Conservation (phyloP, 352 stramenopile species). For the Aphanomyces euteiches region DNA sequence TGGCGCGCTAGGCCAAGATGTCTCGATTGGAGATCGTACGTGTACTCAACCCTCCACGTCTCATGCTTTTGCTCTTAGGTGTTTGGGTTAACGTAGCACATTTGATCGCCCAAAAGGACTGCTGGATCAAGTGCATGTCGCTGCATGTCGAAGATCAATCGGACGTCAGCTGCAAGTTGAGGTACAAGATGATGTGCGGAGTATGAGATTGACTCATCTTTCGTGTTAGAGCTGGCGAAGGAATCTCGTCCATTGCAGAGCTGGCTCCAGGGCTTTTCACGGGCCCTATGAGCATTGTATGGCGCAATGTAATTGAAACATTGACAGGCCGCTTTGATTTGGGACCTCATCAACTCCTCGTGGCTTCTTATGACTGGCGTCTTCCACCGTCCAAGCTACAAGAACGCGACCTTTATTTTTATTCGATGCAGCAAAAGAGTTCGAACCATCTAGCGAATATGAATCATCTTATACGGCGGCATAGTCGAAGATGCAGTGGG, state of each 20-base stretch:
- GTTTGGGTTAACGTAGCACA: slow-evolving; percentile 72
- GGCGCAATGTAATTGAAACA: slow-evolving; percentile 59
- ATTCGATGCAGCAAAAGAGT: slow-evolving; percentile 69
- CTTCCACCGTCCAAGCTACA: slow-evolving; percentile 68
- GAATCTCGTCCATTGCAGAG: slow-evolving; percentile 58
- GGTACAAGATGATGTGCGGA: slow-evolving; percentile 33
- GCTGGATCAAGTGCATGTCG: slow-evolving; percentile 75
- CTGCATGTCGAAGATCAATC: slow-evolving; percentile 61
- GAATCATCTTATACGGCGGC: background rate
- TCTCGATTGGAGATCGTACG: slow-evolving; percentile 72
- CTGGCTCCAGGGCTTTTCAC: slow-evolving; percentile 74
- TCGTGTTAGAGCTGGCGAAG: slow-evolving; percentile 46
- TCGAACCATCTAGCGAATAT: slow-evolving; percentile 21
- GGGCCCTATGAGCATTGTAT: slow-evolving; percentile 66
- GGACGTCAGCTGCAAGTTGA: slow-evolving; percentile 70
- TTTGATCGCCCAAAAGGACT: slow-evolving; percentile 66
- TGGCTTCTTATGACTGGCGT: slow-evolving; percentile 78
- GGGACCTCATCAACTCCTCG: slow-evolving; percentile 60
- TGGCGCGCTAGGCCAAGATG: slow-evolving; percentile 73
- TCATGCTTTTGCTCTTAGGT: slow-evolving; percentile 31
- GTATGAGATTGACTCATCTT: background rate
- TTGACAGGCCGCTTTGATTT: slow-evolving; percentile 66
- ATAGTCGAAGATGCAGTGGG: slow-evolving; percentile 36
- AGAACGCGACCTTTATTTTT: slow-evolving; percentile 71
- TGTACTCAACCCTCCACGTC: background rate